Percentiles rank a stretch among this genome's conserved stretches.
Conservation (phyloP, 352 stramenopile genomes). For the Globisporangium echinulatum region DNA sequence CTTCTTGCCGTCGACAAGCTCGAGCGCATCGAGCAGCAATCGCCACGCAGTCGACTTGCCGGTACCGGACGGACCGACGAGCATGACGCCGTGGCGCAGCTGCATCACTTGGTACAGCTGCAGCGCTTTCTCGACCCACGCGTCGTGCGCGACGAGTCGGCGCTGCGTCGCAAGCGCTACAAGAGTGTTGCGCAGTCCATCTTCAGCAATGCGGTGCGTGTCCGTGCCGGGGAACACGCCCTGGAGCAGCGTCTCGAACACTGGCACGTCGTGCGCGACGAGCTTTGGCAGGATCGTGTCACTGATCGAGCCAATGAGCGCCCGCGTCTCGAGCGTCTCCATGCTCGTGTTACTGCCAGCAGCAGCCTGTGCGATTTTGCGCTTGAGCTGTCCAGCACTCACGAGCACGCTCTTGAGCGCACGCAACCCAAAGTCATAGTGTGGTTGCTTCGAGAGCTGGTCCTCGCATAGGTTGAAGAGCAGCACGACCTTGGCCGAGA, state of each 20-base stretch:
- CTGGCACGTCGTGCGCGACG: conserved; percentile 94
- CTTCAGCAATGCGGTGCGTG: conserved; percentile 81
- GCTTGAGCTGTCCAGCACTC: conserved; percentile 97
- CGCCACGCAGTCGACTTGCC: conserved; percentile 96
- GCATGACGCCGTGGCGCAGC: conserved; percentile 98
- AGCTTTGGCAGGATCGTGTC: conserved; percentile 99
- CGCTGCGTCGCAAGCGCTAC: conserved; percentile 88
- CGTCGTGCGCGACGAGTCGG: conserved; percentile 84
- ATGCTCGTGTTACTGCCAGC: conserved; percentile 22
- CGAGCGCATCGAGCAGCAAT: conserved; percentile 91
- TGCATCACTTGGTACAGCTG: conserved; percentile 98
- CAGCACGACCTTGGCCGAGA: conserved; percentile 96
- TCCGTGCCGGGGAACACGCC: conserved; percentile 95
- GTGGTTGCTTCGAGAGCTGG: conserved; percentile 97
- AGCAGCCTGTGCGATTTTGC: conserved; percentile 70
- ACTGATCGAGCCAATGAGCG: conserved; percentile 96
- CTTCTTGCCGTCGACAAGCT: conserved; percentile 94
- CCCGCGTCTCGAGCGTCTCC: conserved; percentile 88
- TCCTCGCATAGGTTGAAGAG: conserved; percentile 98
- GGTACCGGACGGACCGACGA: conserved; percentile 95
- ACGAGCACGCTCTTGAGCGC: conserved; percentile 99
- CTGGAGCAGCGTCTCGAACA: conserved; percentile 96
- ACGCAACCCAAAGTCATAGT: conserved; percentile 99
- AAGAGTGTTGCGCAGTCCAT: conserved; percentile 84
- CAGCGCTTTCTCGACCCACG: conserved; percentile 98